Percentiles rank a stretch among this genome's conserved stretches.
Evolutionary conservation across 2,329 filamentous ascomycete species (phyloP).

Genomic region (Diaporthe caulivora): DNA sequence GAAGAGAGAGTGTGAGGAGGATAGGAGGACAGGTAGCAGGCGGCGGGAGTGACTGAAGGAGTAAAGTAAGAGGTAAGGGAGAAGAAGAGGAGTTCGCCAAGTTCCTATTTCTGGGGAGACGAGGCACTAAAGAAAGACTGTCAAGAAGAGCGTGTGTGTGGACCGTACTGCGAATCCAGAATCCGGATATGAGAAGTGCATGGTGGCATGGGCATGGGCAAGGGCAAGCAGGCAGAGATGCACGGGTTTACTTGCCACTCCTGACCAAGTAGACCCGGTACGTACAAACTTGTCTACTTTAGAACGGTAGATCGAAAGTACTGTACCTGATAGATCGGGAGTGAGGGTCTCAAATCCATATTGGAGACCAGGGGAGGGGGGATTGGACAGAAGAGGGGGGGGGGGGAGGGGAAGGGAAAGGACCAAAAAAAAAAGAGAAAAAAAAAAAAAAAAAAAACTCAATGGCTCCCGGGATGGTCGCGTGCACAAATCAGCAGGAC

Average conservation of each 20-base stretch:
- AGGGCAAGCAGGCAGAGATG: neutral
- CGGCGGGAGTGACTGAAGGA: neutral
- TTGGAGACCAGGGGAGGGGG: neutral
- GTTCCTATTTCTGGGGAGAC: constrained; percentile 6
- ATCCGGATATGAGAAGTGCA: constrained; percentile 1
- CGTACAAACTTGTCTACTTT: neutral
- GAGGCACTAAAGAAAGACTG: constrained; percentile 20
- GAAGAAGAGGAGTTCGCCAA: constrained; percentile 16
- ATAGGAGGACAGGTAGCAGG: neutral
- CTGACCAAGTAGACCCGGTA: neutral
- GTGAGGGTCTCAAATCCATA: constrained; percentile 10
- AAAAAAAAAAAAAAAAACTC: neutral
- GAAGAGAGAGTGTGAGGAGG: neutral
- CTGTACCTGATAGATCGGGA: constrained; percentile 11
- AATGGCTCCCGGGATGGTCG: constrained; percentile 6
- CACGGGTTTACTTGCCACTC: constrained; percentile 24
- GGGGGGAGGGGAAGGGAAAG: no score
- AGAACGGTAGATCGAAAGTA: neutral
- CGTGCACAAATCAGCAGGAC: neutral
- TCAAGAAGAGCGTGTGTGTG: neutral
- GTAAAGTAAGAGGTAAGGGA: neutral
- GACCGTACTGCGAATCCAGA: constrained; percentile 14
- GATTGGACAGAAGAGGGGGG: neutral
- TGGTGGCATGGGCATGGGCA: constrained; percentile 2
- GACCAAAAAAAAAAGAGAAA: no score